Evolutionary conservation across 2,329 filamentous ascomycete species (phyloP).

Genomic region (Exophiala bonariae): DNA sequence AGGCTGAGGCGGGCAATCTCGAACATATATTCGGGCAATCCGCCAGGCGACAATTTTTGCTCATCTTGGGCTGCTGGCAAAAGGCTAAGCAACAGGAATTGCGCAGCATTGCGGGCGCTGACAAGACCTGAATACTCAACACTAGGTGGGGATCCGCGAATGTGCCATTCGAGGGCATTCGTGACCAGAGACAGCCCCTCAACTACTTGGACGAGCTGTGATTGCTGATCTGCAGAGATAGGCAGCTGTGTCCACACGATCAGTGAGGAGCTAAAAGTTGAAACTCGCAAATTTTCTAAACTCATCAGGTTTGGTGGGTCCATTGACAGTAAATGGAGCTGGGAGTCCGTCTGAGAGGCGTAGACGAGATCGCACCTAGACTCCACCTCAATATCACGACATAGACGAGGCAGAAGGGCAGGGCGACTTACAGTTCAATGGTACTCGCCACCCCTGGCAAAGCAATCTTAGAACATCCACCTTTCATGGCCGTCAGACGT

Average conservation of each 20-base stretch:
- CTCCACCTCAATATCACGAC: neutral
- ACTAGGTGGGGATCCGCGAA: neutral
- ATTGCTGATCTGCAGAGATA: too few species aligned
- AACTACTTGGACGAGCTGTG: neutral
- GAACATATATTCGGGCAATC: neutral
- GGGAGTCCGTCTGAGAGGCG: constrained; percentile 3
- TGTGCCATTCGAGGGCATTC: neutral
- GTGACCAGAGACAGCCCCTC: neutral
- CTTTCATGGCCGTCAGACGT: constrained; percentile 1
- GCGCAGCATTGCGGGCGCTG: constrained; percentile 2
- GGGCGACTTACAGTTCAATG: neutral
- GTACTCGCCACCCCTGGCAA: constrained; percentile 1
- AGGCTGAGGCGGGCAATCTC: constrained; percentile 1
- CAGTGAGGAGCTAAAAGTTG: neutral
- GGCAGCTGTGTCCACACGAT: neutral
- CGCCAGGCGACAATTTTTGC: neutral
- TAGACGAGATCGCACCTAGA: constrained; percentile 2
- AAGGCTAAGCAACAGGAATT: constrained; percentile 3
- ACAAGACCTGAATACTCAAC: neutral
- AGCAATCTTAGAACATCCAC: constrained; percentile 1
- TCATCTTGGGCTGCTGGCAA: neutral
- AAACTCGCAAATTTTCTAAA: neutral
- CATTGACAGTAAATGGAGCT: constrained; percentile 1
- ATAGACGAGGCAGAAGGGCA: neutral
- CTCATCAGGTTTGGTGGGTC: neutral